Base-by-base conservation (phyloP, 1,284 basidiomycete species). In the Rhodotorula sp. region DNA sequence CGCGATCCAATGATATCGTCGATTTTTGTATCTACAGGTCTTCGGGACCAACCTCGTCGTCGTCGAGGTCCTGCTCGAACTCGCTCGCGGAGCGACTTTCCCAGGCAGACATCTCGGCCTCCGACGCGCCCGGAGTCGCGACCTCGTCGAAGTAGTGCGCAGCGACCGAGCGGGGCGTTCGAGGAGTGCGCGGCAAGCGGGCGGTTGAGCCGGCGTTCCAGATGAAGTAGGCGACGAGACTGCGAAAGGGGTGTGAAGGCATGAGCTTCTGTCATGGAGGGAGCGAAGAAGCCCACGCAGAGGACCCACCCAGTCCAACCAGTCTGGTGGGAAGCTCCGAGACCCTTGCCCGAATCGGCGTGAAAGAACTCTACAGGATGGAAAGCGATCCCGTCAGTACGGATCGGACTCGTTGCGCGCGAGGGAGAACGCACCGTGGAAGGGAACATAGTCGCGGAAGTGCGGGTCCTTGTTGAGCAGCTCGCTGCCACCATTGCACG, bases 311-410 rank as follows among this genome's bases (percentile, higher is more conserved):
- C 64, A 54, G 64, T 70, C 92, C 95, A 98, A 77, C 95, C 95
- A 72, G 93, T 97, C 82, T 99, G 95, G 83, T 99, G 95, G 8
- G 92, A 95, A 1, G 95, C 95, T 53, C 95, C 95, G 26, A 97
- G 84, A 30, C 95, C 95, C 69, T 89, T 87, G 17, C 95, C 95
- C 71, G 85, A 88, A 78, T 98, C 93, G 37, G 89, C 95, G 80
- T 98, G 91, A 88, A 98, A 98, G 84, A 91, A 97, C 89, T 93
- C 75, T 26, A 33, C 48, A 5, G 26, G 33, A 18, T 5, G 44
- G 18, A 2, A 20, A 61, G 33, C 37, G 37, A 42, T 42, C 3
- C 4, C 26, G 26, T 54, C 53, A 54, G 53, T 54, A 17, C 14
- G 26, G 12, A 7, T 26, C 26, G 15, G 26, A 26, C 24, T 15